Percentiles rank a stretch among this genome's conserved stretches.
Evolutionary conservation across 2,329 filamentous ascomycete species (phyloP).

Genomic region (Knufia petricola): DNA sequence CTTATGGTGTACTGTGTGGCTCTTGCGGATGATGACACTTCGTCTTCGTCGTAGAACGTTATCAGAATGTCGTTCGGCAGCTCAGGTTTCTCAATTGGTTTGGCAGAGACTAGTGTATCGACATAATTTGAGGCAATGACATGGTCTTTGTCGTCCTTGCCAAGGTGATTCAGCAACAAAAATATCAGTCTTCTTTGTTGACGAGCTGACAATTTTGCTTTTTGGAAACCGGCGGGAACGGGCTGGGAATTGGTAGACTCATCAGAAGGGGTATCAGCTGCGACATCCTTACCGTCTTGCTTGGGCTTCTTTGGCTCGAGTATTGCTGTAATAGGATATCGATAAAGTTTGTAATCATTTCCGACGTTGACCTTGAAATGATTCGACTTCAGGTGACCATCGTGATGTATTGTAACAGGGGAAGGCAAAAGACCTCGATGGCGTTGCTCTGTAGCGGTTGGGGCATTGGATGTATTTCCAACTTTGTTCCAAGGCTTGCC

Average conservation of each 20-base stretch:
- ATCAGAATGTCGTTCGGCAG: background rate
- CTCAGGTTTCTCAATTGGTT: background rate
- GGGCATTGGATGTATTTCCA: too few relatives aligned
- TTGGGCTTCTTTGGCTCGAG: background rate
- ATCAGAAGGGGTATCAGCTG: background rate
- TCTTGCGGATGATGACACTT: background rate
- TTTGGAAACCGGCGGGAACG: background rate
- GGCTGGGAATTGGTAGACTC: background rate
- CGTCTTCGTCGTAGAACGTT: slow-evolving; percentile 10
- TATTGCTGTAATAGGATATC: slow-evolving; percentile 1
- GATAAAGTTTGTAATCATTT: slow-evolving; percentile 3
- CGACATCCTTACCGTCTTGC: background rate
- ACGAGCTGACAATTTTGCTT: too few relatives aligned
- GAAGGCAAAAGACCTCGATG: background rate
- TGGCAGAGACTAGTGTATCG: slow-evolving; percentile 5
- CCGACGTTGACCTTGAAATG: slow-evolving; percentile 11
- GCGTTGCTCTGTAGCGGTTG: too few relatives aligned
- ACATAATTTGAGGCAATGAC: slow-evolving; percentile 10
- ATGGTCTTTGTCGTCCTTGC: too few relatives aligned
- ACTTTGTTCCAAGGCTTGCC: too few relatives aligned
- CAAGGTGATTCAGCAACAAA: too few relatives aligned
- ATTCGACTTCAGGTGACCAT: slow-evolving; percentile 9
- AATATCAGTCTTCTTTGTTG: too few relatives aligned
- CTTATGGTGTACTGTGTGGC: background rate
- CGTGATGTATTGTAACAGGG: too few relatives aligned